Base-by-base conservation (phyloP, 371 early-diverging fungal species). In the Umbelopsis sp. region DNA sequence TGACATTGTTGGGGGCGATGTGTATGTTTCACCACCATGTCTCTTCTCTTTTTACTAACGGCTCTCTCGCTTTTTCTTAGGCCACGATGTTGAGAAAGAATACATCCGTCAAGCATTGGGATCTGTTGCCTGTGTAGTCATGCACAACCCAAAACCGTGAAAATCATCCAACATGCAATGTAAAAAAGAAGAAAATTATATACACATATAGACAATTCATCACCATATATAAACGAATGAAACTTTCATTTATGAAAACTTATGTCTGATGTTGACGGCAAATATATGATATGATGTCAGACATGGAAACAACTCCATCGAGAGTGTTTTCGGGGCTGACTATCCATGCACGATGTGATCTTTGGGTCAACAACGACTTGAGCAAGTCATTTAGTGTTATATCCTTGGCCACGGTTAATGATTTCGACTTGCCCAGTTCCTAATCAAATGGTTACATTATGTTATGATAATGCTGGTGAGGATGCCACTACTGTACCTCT, bases 331-430 rank as follows among this genome's bases (percentile, higher is more conserved):
- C 65, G 4, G 77, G 67, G 32, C 84, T 76, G 37, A 80, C 65
- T 24, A 89, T 81, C 87, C 87, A 89, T 38, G 86, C 81, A 44
- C 89, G 80, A 63, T 89, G 89, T 8, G 82, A 77, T 50, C 80
- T 75, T 12, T 78, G 46, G 14, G 72, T 75, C 24, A 79, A 65
- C 69, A 89, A 79, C 18, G 65, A 67, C 24, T 75, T 72, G 24
- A 89, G 44, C 14, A 83, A 70, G 11, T 67, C 63, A 20, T 70
- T 53, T 4, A 89, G 63, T 0, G 77, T 72, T 32, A 35, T 35
- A 37, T 48, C 53, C 53, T 52, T 37, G 18, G 25, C 29, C 52
- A 46, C 2, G 29, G 41, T 41, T 46, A 10, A 10, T 32, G 22
- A 2, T 1, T 48, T 48, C 3, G 10, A 29, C 24, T 20, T 50